Evolutionary conservation across 805 yeast genomes (phyloP), one percentile per base, ranked within the genome.

Genomic region (Kazachstania taianensis): DNA sequence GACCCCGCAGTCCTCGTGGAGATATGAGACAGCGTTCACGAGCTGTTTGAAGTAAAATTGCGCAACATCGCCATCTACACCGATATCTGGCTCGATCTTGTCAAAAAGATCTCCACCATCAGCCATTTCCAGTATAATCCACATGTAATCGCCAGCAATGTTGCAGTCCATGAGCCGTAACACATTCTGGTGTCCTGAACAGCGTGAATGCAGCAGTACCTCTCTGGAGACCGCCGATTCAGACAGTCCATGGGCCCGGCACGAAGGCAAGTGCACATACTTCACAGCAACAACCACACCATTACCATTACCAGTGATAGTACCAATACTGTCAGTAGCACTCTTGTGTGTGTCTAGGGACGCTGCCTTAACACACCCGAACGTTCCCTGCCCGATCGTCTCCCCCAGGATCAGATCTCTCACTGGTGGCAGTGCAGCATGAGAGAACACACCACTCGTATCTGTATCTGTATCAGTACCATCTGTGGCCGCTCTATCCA

Each of bases 81-180:
- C 86, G 6, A 70, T 57, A 57, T 78, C 85, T 0, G 85, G 85
- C 50, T 79, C 85, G 41, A 81, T 80, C 54, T 80, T 81, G 48
- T 80, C 87, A 52, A 81, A 81, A 15, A 81, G 52, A 55, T 81
- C 92, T 12, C 92, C 92, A 40, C 83, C 82, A 18, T 68, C 67
- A 1, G 85, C 84, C 39, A 75, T 59, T 47, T 81, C 87, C 67
- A 81, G 60, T 3, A 72, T 72, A 40, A 81, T 66, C 73, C 80
- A 80, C 25, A 73, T 58, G 72, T 79, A 81, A 31, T 66, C 67
- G 1, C 55, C 50, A 40, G 75, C 72, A 3, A 71, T 66, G 5
- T 75, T 77, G 41, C 72, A 70, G 45, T 70, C 75, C 16, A 67
- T 55, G 32, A 78, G 61, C 38, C 64, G 66, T 27, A 80, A 68